Evolutionary conservation across 371 early-diverging fungal species (phyloP), one percentile per base, ranked within the genome.

Genomic region (Mucor sp.): DNA sequence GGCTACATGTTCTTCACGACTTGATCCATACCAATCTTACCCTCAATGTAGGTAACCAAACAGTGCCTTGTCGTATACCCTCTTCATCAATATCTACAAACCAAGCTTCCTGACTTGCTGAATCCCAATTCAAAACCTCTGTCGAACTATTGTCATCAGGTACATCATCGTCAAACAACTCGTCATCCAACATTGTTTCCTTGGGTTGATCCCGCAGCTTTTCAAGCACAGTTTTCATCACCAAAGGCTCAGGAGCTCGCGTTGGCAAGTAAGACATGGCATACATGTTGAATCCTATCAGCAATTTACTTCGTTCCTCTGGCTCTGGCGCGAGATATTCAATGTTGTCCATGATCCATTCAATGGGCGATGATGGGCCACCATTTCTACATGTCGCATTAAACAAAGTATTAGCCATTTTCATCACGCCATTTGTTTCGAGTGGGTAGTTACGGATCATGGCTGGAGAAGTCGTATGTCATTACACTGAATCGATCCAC

Each of bases 401-500:
- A 44, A 17, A 41, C 25, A 35, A 25, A 47, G 9, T 33, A 27
- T 12, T 55, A 60, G 41, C 3, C 6, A 41, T 41, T 41, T 41
- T 37, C 28, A 21, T 39, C 23, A 44, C 25, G 41, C 50, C 55
- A 19, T 35, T 41, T 25, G 37, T 27, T 27, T 14, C 15, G 2
- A 6, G 47, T 43, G 21, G 12, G 25, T 21, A 65, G 73, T 74
- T 71, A 84, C 83, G 66, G 68, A 28, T 72, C 47, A 32, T 75
- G 73, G 19, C 71, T 74, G 1, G 87, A 85, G 72, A 77, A 88
- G 64, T 90, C 90, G 69, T 88, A 88, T 5, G 87, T 86, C 88
- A 90, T 88, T 23, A 90, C 65, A 28, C 80, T 81, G 60, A 90
- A 86, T n/a, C 77, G 65, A 65, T 87, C 87, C 4, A 87, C 80